These are phyloP conservation scores for Colletotrichum karsti DNA, from an alignment of 2,329 filamentous ascomycete genomes.

Conservation along the genomic window DNA sequence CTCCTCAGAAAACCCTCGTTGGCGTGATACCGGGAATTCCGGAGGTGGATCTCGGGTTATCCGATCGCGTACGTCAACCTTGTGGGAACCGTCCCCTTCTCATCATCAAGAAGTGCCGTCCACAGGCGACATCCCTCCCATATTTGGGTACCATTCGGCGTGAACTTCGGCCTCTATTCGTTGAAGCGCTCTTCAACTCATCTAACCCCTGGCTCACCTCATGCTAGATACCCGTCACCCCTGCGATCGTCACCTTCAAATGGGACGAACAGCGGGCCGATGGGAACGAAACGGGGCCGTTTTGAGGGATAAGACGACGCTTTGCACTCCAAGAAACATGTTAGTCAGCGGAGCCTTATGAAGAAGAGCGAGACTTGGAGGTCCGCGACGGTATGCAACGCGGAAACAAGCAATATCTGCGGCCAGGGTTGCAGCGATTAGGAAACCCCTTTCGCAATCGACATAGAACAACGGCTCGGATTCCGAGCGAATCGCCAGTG, in stretches of 20 bases:
- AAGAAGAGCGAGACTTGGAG: neutral
- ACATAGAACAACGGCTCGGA: slow-evolving; percentile 6
- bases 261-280: slow-evolving; percentile 15
- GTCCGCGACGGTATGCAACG: neutral
- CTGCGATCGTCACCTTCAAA: neutral
- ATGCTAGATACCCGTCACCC: slow-evolving; percentile 16
- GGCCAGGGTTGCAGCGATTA: neutral
- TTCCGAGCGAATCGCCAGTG: neutral
- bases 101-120: neutral
- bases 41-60: too few relatives aligned
- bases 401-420: slow-evolving; percentile 6
- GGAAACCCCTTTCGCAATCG: neutral
- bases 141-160: neutral
- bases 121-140: neutral
- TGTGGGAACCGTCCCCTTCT: slow-evolving; percentile 1
- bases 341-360: neutral
- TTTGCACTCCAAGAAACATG: neutral
- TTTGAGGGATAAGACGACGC: neutral
- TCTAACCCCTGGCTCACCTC: slow-evolving; percentile 5
- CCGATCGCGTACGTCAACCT: neutral
- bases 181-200: neutral
- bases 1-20: too few relatives aligned
- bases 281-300: slow-evolving; percentile 3
- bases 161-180: slow-evolving; percentile 3
- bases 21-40: slow-evolving; percentile 8